Evolutionary conservation across 1,284 basidiomycete genomes (phyloP).

Genomic region (Pseudozyma flocculosa): DNA sequence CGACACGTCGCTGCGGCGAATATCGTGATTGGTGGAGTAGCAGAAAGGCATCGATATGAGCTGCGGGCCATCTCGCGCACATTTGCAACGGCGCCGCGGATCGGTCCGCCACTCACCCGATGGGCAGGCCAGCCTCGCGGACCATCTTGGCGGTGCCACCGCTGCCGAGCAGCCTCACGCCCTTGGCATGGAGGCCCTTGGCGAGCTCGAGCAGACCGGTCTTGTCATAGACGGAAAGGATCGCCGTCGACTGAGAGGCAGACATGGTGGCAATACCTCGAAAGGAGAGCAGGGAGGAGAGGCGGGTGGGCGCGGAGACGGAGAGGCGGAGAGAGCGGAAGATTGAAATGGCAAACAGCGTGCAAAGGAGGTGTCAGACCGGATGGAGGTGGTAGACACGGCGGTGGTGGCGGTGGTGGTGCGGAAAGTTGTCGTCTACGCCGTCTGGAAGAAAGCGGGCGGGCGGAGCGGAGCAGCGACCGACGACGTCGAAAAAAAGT

Average conservation of each 20-base stretch:
- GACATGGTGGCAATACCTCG: slow-evolving; percentile 10
- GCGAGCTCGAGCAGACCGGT: slow-evolving; percentile 86
- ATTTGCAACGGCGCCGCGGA: too few species aligned
- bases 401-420: too few species aligned
- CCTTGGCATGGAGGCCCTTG: slow-evolving; percentile 73
- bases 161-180: slow-evolving; percentile 86
- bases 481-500: too few species aligned
- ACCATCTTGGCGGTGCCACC: slow-evolving; percentile 98
- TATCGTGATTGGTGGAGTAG: too few species aligned
- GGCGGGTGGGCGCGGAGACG: neutral
- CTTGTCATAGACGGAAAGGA: slow-evolving; percentile 98
- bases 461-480: too few species aligned
- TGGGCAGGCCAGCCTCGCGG: slow-evolving; percentile 85
- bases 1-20: slow-evolving; percentile 86
- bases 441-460: too few species aligned
- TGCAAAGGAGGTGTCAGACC: too few species aligned
- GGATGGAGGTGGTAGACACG: too few species aligned
- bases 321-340: neutral
- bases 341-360: too few species aligned
- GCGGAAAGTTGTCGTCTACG: too few species aligned
- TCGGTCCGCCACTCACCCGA: slow-evolving; percentile 77
- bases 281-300: neutral
- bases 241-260: slow-evolving; percentile 62
- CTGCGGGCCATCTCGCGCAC: too few species aligned
- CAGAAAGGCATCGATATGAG: too few species aligned